Conservation (phyloP, 495 filamentous ascomycete species). For the Chaetomium fimeti region DNA sequence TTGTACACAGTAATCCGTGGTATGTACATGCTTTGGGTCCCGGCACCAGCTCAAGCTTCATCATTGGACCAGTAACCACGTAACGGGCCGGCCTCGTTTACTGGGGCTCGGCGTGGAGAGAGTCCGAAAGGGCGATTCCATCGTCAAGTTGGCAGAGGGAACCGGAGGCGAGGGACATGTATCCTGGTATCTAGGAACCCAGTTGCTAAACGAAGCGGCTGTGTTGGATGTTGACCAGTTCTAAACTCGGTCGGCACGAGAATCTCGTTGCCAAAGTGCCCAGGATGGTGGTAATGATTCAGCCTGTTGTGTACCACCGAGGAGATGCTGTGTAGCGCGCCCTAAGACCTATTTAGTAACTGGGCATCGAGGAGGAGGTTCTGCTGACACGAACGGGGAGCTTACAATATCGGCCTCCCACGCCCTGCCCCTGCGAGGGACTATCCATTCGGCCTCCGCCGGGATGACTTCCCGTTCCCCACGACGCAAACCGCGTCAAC, state of each 20-base stretch:
- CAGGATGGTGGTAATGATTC: constrained; percentile 2
- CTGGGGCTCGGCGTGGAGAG: constrained; percentile 33
- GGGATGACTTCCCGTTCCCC: constrained; percentile 21
- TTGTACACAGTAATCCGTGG: too few relatives aligned
- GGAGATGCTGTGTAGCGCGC: constrained; percentile 17
- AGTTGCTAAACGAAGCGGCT: neutral
- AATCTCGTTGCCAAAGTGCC: constrained; percentile 13
- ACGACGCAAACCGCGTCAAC: neutral
- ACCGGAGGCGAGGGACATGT: neutral
- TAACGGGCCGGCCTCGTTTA: constrained; percentile 8
- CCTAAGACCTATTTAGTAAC: neutral
- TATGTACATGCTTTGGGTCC: constrained; percentile 1
- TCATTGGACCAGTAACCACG: constrained; percentile 5
- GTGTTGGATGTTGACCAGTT: neutral
- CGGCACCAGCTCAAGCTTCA: neutral
- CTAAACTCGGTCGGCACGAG: neutral
- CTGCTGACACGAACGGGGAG: neutral
- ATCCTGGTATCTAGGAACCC: constrained; percentile 19
- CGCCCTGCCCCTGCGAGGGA: neutral
- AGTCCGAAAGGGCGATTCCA: constrained; percentile 28
- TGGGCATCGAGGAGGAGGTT: neutral
- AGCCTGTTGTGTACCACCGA: constrained; percentile 16
- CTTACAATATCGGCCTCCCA: neutral
- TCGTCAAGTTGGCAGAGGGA: neutral
- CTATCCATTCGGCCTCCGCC: neutral